Evolutionary conservation across 192 early-diverging fungal genomes (phyloP), one percentile per base, ranked within the genome.

Genomic region (Dispira simplex): DNA sequence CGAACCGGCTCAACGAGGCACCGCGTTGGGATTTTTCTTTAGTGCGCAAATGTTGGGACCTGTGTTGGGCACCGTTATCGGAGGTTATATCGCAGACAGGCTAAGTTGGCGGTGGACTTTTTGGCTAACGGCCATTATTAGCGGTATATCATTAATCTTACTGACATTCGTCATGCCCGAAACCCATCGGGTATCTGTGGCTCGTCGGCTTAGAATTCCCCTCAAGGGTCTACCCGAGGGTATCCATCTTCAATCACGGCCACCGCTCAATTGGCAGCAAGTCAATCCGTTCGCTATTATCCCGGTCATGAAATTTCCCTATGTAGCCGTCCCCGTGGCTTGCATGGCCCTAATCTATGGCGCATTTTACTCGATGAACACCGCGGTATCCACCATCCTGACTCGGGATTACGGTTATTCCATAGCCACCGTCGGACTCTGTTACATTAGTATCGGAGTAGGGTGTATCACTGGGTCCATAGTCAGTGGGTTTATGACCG

Each of bases 131-230:
- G 46, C 74, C 8, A 84, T 84, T 26, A 67, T 81, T 63, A 75
- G 75, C 57, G 82, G 78, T 0, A 32, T 70, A 13, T 65, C 82
- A 59, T 53, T 75, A 21, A 51, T 82, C 18, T 26, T 77, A 18
- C 72, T 72, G 0, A 66, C 75, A 21, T 71, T 83, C 56, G 75
- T 80, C 43, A 59, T 84, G 62, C 80, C 83, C n/a, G 84, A 86
- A 66, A 86, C 84, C 0, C 75, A 78, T 18, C 71, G 76, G 28
- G 62, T 68, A 12, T 57, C 71, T 8, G 73, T 78, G 8, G 25
- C 73, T 5, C 53, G 46, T 21, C 67, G 64, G 47, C 48, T 69
- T 43, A 12, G 2, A 12, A 72, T 78, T 10, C 67, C 68, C 54
- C 71, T 64, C 20, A 56, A 56, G 54, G 54, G 54, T 23, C 54